Base-by-base conservation (phyloP, 164 flowering plant genomes). In the Aristolochia contorta region DNA sequence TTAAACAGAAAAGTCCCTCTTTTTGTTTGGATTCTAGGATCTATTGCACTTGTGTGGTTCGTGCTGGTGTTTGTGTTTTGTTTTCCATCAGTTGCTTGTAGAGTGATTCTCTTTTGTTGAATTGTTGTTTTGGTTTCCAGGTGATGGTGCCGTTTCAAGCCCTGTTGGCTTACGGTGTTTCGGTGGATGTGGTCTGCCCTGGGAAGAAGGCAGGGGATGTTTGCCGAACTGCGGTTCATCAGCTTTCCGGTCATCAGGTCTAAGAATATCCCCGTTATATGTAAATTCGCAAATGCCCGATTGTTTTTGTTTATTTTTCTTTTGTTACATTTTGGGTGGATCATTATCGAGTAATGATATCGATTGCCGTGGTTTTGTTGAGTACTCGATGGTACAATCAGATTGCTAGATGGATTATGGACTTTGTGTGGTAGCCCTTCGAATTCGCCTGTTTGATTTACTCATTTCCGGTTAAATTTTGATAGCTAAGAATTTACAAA, bases 91-190 rank as follows among this genome's bases (percentile, higher is more conserved):
- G 47, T 20, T 16, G 49, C 20, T 33, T 41, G 16, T 2, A 2
- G 2, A 12, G 27, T 53, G 27, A 22, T 53, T 22, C 23, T 10
- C 14, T 7, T 57, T 48, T 0, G 7, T 30, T 61, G 14, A 2
- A n/a, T 19, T 46, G 6, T 16, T 4, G n/a, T 54, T 61, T 57
- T 47, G 16, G 46, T 71, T 58, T 37, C 43, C 75, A 92, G 98
- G 86, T 71, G 52, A 90, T 94, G 99, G 97, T 94, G 51, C 95
- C 97, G 0, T 94, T 88, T 78, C 97, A 94, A 75, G 96, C 96
- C 0, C 58, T 94, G 68, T 80, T 62, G 65, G 97, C 99, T 4
- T 94, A 69, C 48, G 99, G 99, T 20, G 67, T 94, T 13, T 16
- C 82, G 1, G 99, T 94, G 0, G 80, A 86, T 47, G 88, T 93